Evolutionary conservation across 208 protist species (phyloP), one percentile per base, ranked within the genome.

Genomic region (Crithidia thermophila): DNA sequence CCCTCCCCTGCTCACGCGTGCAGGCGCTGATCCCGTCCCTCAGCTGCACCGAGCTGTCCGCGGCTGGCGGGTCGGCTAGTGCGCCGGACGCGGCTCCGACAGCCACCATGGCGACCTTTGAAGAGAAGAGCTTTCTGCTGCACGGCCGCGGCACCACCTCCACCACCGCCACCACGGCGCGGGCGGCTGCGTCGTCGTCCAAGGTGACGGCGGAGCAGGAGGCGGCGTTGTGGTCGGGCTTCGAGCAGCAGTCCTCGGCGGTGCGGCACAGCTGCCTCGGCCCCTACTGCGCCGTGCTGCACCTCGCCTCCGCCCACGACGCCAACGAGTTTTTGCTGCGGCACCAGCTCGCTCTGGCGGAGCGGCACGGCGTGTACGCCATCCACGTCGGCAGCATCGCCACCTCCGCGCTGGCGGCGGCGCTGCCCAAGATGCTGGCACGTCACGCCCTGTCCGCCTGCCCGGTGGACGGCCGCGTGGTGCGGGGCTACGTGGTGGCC

Each of bases 401-500:
- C 4, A 67, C 42, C 4, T 59, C 65, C 4, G 46, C 60, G 1
- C 45, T 76, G 20, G 52, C 72, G 11, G 63, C 36, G 0, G 50
- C 67, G 46, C 49, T 74, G 33, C 45, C 57, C 20, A 60, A 67
- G 53, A 65, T 77, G 60, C 55, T 73, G 45, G n/a, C 58, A 10
- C 46, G 66, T 21, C 59, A 57, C 46, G 52, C 42, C 21, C 37
- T 65, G n/a, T 21, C 50, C 0, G 61, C 43, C 56, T 14, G 55
- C 20, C 62, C 89, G 4, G 23, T 51, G 4, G 64, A 77, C 27
- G 88, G 83, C 33, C 61, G 52, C 23, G 46, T 86, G 14, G 58
- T 94, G 45, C 82, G 81, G 30, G 88, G 85, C 30, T 83, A 84
- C 50, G 83, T 94, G n/a, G 75, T 94, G 23, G 60, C 62, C 39